Percentiles rank a stretch among this genome's conserved stretches.
phyloP scores from a whole-genome alignment of 148 eudicot species.

The Silene conica region DNA sequence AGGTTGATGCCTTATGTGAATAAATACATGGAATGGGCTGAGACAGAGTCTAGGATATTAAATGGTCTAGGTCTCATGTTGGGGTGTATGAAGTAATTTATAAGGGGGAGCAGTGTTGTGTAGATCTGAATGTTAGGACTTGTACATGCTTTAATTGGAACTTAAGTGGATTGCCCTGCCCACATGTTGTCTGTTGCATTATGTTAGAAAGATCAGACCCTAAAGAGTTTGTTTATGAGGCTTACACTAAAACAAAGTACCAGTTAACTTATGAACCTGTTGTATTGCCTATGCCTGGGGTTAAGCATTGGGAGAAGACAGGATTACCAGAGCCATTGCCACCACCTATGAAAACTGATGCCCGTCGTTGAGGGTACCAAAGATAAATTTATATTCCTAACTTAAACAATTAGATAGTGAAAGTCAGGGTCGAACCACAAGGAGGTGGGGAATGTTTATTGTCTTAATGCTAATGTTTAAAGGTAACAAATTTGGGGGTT shows the following conservation, averaged over 20 bases:
- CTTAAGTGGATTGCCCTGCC: neutral
- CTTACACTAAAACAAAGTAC: neutral
- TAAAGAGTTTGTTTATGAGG: neutral
- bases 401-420: no score
- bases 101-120: neutral
- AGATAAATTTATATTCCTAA: no score
- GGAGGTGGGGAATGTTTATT: no score
- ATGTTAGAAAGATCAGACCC: neutral
- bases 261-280: neutral
- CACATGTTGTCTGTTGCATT: neutral
- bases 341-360: neutral
- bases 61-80: neutral
- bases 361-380: no score
- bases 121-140: neutral
- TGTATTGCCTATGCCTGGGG: neutral
- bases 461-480: no score
- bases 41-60: neutral
- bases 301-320: conserved; percentile 1
- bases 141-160: neutral
- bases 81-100: neutral
- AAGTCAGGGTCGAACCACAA: no score
- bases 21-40: neutral
- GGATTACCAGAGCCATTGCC: neutral
- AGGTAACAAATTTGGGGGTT: no score
- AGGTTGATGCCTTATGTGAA: neutral